Evolutionary conservation across 805 yeast species (phyloP).

Genomic region (Blastobotrys muscicola): DNA sequence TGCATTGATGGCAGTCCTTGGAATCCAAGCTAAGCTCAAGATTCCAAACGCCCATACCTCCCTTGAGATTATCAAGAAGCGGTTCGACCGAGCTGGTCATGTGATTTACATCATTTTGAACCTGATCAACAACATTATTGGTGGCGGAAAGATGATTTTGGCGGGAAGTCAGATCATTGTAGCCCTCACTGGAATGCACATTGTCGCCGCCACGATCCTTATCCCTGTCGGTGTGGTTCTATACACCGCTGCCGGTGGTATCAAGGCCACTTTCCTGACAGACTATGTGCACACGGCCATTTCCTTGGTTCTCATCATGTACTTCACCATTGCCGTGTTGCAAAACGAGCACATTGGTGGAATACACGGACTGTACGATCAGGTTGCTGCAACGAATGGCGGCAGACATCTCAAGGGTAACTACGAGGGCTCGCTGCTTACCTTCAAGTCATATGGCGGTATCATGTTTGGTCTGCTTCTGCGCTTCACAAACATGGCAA

Average conservation of each 20-base stretch:
- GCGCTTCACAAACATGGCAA: conserved; percentile 82
- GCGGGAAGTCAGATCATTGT: conserved; percentile 82
- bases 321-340: conserved; percentile 73
- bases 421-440: conserved; percentile 76
- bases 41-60: conserved; percentile 93
- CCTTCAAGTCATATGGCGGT: conserved; percentile 78
- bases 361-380: conserved; percentile 71
- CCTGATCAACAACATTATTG: conserved; percentile 77
- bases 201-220: conserved; percentile 72
- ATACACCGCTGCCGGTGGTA: conserved; percentile 73
- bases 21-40: conserved; percentile 77
- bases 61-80: conserved; percentile 67
- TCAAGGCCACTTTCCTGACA: conserved; percentile 72
- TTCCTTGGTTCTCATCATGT: conserved; percentile 62
- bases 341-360: conserved; percentile 74
- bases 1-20: conserved; percentile 73
- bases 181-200: conserved; percentile 74
- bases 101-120: conserved; percentile 57
- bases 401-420: conserved; percentile 66
- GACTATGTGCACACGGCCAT: conserved; percentile 78
- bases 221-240: conserved; percentile 73
- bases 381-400: conserved; percentile 46
- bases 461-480: conserved; percentile 86
- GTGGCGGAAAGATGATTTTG: conserved; percentile 83
- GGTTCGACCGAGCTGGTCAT: conserved; percentile 77